phyloP scores from a whole-genome alignment of 176 grass and related monocot species.

The Paspalum vaginatum region DNA sequence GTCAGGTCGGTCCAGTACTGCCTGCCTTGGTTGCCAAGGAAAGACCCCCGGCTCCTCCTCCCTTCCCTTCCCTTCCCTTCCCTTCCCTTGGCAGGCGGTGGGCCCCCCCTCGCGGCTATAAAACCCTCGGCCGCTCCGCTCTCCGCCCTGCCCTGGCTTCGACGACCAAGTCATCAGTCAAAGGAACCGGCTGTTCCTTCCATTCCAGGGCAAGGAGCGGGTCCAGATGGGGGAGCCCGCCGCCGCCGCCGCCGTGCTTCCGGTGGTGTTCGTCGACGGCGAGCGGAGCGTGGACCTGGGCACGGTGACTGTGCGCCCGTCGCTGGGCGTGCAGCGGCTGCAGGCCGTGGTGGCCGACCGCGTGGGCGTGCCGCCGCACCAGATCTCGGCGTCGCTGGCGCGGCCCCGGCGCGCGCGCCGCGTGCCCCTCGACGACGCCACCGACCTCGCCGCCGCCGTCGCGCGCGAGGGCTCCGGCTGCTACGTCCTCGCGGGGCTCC shows the following conservation, averaged over 20 bases:
- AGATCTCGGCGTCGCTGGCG: constrained; percentile 66
- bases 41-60: too few relatives aligned
- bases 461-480: constrained; percentile 59
- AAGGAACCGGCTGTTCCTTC: too few relatives aligned
- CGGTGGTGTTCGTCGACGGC: constrained; percentile 72
- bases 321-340: constrained; percentile 49
- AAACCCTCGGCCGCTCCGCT: too few relatives aligned
- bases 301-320: constrained; percentile 51
- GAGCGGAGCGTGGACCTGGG: constrained; percentile 70
- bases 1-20: neutral
- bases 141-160: too few relatives aligned
- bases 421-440: constrained; percentile 59
- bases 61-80: too few relatives aligned
- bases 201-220: too few relatives aligned
- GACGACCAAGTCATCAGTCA: too few relatives aligned
- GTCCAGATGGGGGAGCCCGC: constrained; percentile 43
- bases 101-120: too few relatives aligned
- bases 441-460: constrained; percentile 66
- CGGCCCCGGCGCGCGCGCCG: constrained; percentile 46
- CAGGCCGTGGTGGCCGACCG: constrained; percentile 58
- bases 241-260: constrained; percentile 28
- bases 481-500: constrained; percentile 60
- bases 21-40: constrained; percentile 66
- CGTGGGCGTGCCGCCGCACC: constrained; percentile 56
- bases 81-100: too few relatives aligned